Evolutionary conservation across 192 early-diverging fungal species (phyloP).

Genomic region (Pilobolus umbonatus): DNA sequence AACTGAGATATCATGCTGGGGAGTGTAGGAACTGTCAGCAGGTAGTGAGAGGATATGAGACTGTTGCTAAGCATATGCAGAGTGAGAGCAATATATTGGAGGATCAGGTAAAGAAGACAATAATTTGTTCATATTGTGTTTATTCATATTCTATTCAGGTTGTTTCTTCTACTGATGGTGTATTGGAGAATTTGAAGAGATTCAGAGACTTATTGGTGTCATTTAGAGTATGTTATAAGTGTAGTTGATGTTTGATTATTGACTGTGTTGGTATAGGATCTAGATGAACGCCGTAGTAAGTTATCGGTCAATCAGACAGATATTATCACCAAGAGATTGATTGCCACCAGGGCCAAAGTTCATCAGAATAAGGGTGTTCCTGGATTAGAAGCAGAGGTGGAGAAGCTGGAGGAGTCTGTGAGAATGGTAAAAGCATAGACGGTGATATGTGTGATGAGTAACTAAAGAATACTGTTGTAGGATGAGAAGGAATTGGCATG

Average conservation of each 20-base stretch:
- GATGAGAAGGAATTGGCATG: conserved; percentile 44
- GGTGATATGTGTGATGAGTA: background rate
- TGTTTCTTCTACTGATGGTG: conserved; percentile 34
- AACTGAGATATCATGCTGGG: conserved; percentile 49
- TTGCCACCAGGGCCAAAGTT: conserved; percentile 44
- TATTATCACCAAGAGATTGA: conserved; percentile 50
- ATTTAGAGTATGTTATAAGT: conserved; percentile 33
- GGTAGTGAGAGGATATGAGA: conserved; percentile 45
- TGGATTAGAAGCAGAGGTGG: conserved; percentile 38
- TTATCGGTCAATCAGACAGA: conserved; percentile 44
- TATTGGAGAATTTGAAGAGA: conserved; percentile 59
- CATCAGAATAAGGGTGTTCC: conserved; percentile 37
- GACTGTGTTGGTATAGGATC: conserved; percentile 18
- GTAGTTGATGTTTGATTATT: background rate
- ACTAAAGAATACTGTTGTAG: conserved; percentile 20
- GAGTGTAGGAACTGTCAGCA: conserved; percentile 56
- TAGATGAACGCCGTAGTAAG: conserved; percentile 48
- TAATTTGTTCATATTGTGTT: background rate
- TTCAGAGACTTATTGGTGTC: conserved; percentile 63
- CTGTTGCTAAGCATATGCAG: conserved; percentile 46
- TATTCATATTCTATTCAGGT: too few species aligned
- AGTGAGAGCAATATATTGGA: conserved; percentile 36
- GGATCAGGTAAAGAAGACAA: too few species aligned
- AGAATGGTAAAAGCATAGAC: conserved; percentile 31
- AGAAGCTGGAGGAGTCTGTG: conserved; percentile 24